Base-by-base conservation (phyloP, 768 basidiomycete species). In the Ephemerocybe angulata region DNA sequence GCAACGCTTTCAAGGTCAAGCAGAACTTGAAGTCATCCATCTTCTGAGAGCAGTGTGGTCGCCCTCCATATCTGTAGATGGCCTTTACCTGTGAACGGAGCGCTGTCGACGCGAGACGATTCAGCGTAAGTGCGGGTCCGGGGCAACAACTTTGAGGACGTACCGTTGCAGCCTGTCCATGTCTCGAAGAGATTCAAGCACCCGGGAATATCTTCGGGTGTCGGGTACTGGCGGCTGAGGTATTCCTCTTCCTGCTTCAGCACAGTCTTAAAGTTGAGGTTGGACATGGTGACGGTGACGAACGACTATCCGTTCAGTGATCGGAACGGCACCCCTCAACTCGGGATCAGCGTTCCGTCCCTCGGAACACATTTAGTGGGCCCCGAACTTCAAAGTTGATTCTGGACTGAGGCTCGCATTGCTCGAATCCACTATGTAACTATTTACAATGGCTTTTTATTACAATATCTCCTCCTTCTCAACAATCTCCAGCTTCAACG, bases 1-100 rank as follows among this genome's bases (percentile, higher is more conserved):
- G 80, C 69, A 90, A 74, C 12, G 82, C 77, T 70, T 93, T 96
- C 57, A 88, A 73, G 57, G 85, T 87, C 75, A 96, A 75, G 72
- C 96, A 99, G 70, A 90, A 96, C 71, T 97, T 97, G 80, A 96
- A 95, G 63, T 96, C 94, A 55, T 92, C 86, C 65, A 86, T 79
- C 67, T 96, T 94, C 42, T 78, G 76, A 0, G 74, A 75, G 70
- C 95, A 98, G 52, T 84, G 81, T 0, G 81, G 75, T 53, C 84
- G 80, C 54, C 82, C 72, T 6, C 96, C 96, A 60, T 87, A 85
- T 65, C 96, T 83, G 70, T 98, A 98, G 51, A 98, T 71, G 2
- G 88, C 86, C 62, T 86, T 88, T 47, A 93, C 68, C 70, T 98
- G 96, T 19, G 83, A 80, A 35, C 85, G 83, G 30, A 94, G 76